A percentile compares a stretch with the other conserved stretches of the same genome.
Conservation (phyloP, 2,329 filamentous ascomycete species). For the Daldinia eschscholtzii region DNA sequence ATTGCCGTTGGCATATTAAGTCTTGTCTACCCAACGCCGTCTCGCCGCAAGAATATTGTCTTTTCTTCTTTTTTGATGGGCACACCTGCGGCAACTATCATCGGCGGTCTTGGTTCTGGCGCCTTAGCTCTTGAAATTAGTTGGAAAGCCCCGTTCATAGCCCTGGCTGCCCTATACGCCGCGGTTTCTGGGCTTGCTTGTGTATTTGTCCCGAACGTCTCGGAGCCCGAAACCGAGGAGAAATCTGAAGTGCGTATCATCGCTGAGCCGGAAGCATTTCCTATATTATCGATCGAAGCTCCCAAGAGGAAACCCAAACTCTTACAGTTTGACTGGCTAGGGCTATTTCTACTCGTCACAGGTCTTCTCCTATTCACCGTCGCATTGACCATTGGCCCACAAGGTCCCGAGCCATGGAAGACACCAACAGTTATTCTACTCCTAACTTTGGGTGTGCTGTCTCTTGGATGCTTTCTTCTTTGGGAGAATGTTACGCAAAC, state of each 20-base stretch:
- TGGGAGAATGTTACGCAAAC: slow-evolving; percentile 51
- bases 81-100: slow-evolving; percentile 51
- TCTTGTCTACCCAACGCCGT: slow-evolving; percentile 50
- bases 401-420: slow-evolving; percentile 52
- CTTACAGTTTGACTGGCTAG: slow-evolving; percentile 51
- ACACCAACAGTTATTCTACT: slow-evolving; percentile 52
- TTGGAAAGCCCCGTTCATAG: slow-evolving; percentile 53
- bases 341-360: slow-evolving; percentile 48
- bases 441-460: slow-evolving; percentile 50
- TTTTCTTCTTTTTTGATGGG: slow-evolving; percentile 54
- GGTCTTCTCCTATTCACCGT: slow-evolving; percentile 51
- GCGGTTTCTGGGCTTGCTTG: slow-evolving; percentile 47
- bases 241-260: slow-evolving; percentile 41
- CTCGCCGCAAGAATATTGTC: slow-evolving; percentile 52
- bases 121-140: slow-evolving; percentile 47
- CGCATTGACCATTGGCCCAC: slow-evolving; percentile 52
- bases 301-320: slow-evolving; percentile 38
- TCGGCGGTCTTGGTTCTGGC: slow-evolving; percentile 53
- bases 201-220: slow-evolving; percentile 49
- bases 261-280: slow-evolving; percentile 40
- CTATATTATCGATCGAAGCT: slow-evolving; percentile 40
- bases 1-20: slow-evolving; percentile 52
- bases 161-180: slow-evolving; percentile 49
- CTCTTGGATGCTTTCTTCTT: slow-evolving; percentile 50
- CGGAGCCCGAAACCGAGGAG: slow-evolving; percentile 40